phyloP scores from a whole-genome alignment of 2,329 filamentous ascomycete species.

The Talaromyces sp. region DNA sequence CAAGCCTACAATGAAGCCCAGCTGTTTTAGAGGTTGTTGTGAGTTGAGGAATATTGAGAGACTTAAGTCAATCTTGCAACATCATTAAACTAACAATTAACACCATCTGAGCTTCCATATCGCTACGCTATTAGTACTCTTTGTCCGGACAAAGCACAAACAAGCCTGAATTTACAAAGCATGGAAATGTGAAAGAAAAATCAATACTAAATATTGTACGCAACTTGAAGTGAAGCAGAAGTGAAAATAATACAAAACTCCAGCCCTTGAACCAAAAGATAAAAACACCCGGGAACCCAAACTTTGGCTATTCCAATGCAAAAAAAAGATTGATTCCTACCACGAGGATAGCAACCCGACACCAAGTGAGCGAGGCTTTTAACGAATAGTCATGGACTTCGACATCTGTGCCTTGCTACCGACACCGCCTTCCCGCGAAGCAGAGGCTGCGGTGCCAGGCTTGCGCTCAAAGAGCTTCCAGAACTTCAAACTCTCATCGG shows the following conservation, averaged over 20 bases:
- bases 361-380: constrained; percentile 27
- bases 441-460: constrained; percentile 64
- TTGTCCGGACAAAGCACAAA: not conserved
- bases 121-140: not conserved
- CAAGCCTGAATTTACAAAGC: not conserved
- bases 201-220: not conserved
- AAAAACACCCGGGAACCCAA: not conserved
- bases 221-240: not conserved
- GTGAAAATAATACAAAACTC: not conserved
- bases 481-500: constrained; percentile 97
- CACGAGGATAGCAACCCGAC: not conserved
- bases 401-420: constrained; percentile 77
- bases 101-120: not conserved
- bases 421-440: constrained; percentile 60
- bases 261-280: not conserved
- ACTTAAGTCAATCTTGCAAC: not conserved
- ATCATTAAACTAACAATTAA: not conserved
- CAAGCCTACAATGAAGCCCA: too few relatives aligned
- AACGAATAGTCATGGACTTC: constrained; percentile 94
- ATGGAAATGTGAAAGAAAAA: not conserved
- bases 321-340: not conserved
- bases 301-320: not conserved
- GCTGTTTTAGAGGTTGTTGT: not conserved
- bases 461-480: constrained; percentile 99
- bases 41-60: not conserved